Base-by-base conservation (phyloP, 2,329 filamentous ascomycete genomes). In the Neophaeococcomyces mojaviensis region DNA sequence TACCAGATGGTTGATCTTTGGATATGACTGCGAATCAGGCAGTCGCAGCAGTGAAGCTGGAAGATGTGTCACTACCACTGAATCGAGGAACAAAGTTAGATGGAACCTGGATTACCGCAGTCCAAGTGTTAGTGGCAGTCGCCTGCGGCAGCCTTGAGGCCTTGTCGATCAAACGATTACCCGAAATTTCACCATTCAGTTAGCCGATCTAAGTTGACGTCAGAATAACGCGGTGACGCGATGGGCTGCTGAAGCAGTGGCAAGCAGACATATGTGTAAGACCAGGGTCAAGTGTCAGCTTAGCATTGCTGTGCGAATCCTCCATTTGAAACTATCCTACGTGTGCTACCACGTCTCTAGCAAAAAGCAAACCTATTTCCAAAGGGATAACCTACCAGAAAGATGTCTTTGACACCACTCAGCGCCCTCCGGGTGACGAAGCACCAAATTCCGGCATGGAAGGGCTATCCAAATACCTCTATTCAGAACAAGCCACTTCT, bases 401-500 rank as follows among this genome's bases (percentile, higher is more conserved):
- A 37, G 31, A 66, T 66, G 61, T 48, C 55, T 24, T 56, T 73
- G 55, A 67, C 66, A 7, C 64, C 74, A 12, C 63, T 78, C 13
- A 63, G 68, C 26, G 64, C 73, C 3, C 70, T 86, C 47, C 65
- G 65, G 24, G 67, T 84, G n/a, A 76, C 76, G 31, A 70, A 66
- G 15, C 73, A 81, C 59, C 66, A 71, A 20, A 84, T 86, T 48
- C 74, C 79, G 3, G 64, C 73, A 10, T 73, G 79, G 61, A 60
- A 63, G 20, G 64, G 69, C 4, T 70, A 79, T 30, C 81, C 82
- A 16, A 86, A 86, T 60, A 82, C 79, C 32, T 77, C 76, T 4
- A 72, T 82, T 45, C 76, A 80, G 57, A 64, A 72, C 45, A 79
- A 78, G 51, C 81, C 81, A 0, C 70, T 86, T 20, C 59, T 84